A percentile compares a stretch with the other conserved stretches of the same genome.
These are phyloP conservation scores for Fusarium sp. DNA, from an alignment of 2,329 filamentous ascomycete species.

Conservation along the genomic window DNA sequence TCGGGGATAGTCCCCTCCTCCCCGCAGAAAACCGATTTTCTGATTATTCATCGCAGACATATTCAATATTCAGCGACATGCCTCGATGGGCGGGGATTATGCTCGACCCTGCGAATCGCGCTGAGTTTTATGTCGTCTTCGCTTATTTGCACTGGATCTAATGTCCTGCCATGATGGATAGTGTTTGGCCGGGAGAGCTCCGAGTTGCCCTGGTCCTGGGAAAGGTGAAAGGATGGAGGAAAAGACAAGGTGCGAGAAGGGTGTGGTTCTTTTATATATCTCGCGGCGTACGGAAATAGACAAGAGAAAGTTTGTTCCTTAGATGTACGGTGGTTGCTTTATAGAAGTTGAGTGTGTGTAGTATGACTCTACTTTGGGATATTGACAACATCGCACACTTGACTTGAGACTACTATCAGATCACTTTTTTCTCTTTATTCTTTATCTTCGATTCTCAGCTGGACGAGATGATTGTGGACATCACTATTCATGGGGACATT, in stretches of 20 bases:
- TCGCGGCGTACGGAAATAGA: neutral
- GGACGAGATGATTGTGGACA: conserved; percentile 42
- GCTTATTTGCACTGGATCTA: conserved; percentile 1
- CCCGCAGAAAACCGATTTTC: conserved; percentile 39
- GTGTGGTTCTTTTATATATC: conserved; percentile 18
- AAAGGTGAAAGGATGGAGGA: neutral
- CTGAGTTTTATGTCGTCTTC: neutral
- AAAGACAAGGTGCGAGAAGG: neutral
- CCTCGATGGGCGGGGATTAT: conserved; percentile 21
- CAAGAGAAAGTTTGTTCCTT: neutral
- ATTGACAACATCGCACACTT: neutral
- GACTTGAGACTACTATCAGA: neutral
- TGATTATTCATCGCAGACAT: conserved; percentile 51
- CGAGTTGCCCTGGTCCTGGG: conserved; percentile 22
- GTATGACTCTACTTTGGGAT: neutral
- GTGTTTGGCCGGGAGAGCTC: conserved; percentile 10
- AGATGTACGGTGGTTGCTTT: conserved; percentile 13
- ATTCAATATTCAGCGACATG: conserved; percentile 43
- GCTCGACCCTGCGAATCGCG: conserved; percentile 11
- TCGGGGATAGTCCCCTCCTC: neutral
- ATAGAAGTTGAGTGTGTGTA: conserved; percentile 5
- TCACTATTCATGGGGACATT: conserved; percentile 63
- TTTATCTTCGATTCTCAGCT: neutral
- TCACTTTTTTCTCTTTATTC: neutral
- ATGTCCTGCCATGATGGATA: conserved; percentile 8